phyloP scores from a whole-genome alignment of 768 basidiomycete species.

The Phanerochaete carnosa region DNA sequence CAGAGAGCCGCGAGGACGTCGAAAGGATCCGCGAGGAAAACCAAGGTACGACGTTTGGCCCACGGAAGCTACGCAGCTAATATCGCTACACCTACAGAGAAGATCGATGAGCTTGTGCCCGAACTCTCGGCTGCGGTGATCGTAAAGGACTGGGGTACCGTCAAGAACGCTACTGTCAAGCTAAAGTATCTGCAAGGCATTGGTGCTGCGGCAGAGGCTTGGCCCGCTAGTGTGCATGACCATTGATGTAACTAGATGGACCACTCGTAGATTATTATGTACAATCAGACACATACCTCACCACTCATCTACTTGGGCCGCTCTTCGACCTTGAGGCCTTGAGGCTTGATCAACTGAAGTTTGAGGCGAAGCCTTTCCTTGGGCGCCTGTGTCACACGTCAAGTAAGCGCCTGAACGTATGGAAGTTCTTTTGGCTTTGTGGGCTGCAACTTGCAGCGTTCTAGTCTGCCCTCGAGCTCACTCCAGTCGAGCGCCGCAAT shows the following conservation, averaged over 20 bases:
- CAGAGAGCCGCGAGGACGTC: slow-evolving; percentile 46
- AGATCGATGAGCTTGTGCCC: slow-evolving; percentile 42
- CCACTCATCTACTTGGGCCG: not conserved
- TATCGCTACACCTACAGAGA: slow-evolving; percentile 39
- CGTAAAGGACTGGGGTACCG: slow-evolving; percentile 49
- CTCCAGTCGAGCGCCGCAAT: not conserved
- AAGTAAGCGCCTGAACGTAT: not conserved
- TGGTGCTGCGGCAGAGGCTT: slow-evolving; percentile 43
- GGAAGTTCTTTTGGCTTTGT: not conserved
- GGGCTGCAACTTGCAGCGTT: not conserved
- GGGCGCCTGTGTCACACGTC: not conserved
- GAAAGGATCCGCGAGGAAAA: slow-evolving; percentile 51
- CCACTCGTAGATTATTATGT: not conserved
- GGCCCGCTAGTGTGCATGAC: slow-evolving; percentile 24
- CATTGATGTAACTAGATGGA: slow-evolving; percentile 14
- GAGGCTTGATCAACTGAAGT: too few species aligned
- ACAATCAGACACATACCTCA: not conserved
- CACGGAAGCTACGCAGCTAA: too few species aligned
- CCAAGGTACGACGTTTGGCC: slow-evolving; percentile 34
- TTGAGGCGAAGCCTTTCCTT: too few species aligned
- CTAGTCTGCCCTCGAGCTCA: not conserved
- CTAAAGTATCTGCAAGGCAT: slow-evolving; percentile 74
- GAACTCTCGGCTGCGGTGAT: slow-evolving; percentile 50
- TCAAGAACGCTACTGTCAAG: slow-evolving; percentile 58
- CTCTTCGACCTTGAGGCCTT: too few species aligned